Conservation (phyloP, 2,329 filamentous ascomycete species). For the Aspergillus intermedius region DNA sequence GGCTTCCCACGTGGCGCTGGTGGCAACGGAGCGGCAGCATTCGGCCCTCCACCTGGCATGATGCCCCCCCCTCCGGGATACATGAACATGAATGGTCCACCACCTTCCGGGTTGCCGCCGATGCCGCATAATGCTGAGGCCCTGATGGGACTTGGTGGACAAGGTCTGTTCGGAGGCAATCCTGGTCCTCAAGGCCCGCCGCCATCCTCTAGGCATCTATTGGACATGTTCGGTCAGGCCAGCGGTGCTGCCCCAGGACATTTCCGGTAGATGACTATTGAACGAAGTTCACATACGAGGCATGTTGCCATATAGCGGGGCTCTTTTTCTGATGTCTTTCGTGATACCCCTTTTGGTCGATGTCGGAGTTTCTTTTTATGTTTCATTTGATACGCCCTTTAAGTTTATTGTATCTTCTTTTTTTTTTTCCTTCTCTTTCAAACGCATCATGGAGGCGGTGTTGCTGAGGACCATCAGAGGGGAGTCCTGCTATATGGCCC, state of each 20-base stretch:
- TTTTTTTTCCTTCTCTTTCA: not conserved
- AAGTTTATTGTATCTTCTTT: constrained; percentile 1
- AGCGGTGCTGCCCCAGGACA: constrained; percentile 30
- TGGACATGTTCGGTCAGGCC: constrained; percentile 40
- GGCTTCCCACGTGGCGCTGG: constrained; percentile 31
- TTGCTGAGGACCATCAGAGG: not conserved
- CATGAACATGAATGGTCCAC: constrained; percentile 38
- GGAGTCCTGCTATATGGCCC: constrained; percentile 1
- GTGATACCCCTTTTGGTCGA: constrained; percentile 3
- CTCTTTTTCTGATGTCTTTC: not conserved
- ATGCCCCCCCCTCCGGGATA: constrained; percentile 42
- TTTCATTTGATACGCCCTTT: not conserved
- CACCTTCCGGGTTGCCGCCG: constrained; percentile 34
- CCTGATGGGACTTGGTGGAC: constrained; percentile 31
- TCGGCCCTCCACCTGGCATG: constrained; percentile 38
- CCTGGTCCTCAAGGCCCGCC: constrained; percentile 32
- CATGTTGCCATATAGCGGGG: not conserved
- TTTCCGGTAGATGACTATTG: constrained; percentile 22
- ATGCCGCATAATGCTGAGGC: constrained; percentile 34
- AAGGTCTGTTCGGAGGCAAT: constrained; percentile 30
- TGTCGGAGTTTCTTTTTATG: not conserved
- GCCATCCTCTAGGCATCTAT: constrained; percentile 33
- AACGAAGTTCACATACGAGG: not conserved
- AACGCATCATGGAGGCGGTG: constrained; percentile 1
- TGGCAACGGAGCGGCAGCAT: constrained; percentile 21